These are phyloP conservation scores for Botrytis deweyae DNA, from an alignment of 2,329 filamentous ascomycete species.

Conservation along the genomic window DNA sequence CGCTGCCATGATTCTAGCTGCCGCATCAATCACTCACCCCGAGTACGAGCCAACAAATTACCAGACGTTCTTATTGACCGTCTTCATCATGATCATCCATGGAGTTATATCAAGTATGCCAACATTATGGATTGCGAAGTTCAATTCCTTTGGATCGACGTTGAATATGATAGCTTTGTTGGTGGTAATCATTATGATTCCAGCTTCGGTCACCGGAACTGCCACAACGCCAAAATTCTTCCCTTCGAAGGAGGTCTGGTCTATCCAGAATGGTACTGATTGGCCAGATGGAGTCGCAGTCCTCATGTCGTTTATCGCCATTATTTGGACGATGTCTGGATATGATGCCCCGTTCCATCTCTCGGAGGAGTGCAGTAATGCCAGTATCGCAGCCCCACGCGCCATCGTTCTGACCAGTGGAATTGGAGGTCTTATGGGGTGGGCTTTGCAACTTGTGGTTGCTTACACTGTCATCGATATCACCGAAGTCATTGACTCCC, in stretches of 20 bases:
- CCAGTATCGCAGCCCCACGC: conserved; percentile 66
- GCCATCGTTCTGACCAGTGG: conserved; percentile 70
- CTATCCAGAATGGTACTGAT: conserved; percentile 65
- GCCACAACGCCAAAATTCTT: conserved; percentile 58
- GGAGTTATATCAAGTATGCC: conserved; percentile 67
- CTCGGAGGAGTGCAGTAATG: conserved; percentile 74
- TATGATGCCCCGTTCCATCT: conserved; percentile 71
- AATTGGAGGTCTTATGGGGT: conserved; percentile 66
- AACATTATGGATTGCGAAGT: conserved; percentile 66
- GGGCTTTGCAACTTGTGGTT: conserved; percentile 70
- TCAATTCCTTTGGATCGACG: conserved; percentile 68
- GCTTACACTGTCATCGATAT: conserved; percentile 68
- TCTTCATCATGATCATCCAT: conserved; percentile 67
- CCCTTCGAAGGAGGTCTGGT: conserved; percentile 60
- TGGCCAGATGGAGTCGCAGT: conserved; percentile 67
- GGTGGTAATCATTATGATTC: conserved; percentile 67
- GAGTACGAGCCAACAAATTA: conserved; percentile 63
- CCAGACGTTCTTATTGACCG: conserved; percentile 67
- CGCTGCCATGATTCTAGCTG: conserved; percentile 69
- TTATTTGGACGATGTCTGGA: conserved; percentile 68
- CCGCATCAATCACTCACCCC: conserved; percentile 66
- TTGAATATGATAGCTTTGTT: conserved; percentile 70
- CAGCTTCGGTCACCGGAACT: conserved; percentile 48
- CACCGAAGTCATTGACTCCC: conserved; percentile 53
- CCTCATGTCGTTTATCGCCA: conserved; percentile 69